These are phyloP conservation scores for Crithidia fasciculata DNA, from an alignment of 208 protist species.

Conservation along the genomic window DNA sequence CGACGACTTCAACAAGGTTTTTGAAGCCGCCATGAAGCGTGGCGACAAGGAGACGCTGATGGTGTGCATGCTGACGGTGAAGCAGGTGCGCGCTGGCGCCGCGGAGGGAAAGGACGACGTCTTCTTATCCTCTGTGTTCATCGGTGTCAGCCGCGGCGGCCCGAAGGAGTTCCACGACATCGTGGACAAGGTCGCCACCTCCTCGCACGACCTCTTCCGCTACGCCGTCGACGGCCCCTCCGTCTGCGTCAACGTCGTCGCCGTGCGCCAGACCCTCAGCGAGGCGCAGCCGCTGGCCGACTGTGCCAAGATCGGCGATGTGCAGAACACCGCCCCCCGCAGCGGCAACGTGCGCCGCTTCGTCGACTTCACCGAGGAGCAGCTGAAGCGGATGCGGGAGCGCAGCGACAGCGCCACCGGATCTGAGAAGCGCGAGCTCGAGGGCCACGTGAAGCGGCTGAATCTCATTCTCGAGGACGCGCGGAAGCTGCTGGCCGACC, in stretches of 20 bases:
- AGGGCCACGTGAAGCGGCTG: slow-evolving; percentile 41
- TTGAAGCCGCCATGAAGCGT: slow-evolving; percentile 34
- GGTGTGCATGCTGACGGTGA: slow-evolving; percentile 55
- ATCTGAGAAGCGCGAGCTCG: slow-evolving; percentile 29
- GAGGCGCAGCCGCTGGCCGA: slow-evolving; percentile 33
- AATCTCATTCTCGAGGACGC: slow-evolving; percentile 41
- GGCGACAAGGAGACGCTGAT: slow-evolving; percentile 35
- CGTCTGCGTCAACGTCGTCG: slow-evolving; percentile 44
- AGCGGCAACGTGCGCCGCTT: slow-evolving; percentile 74
- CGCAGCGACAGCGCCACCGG: slow-evolving; percentile 27
- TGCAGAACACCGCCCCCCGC: slow-evolving; percentile 55
- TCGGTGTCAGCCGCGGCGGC: slow-evolving; percentile 42
- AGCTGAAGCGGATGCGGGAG: slow-evolving; percentile 32
- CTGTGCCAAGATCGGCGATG: slow-evolving; percentile 38
- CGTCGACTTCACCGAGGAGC: slow-evolving; percentile 47
- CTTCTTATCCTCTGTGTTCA: slow-evolving; percentile 47
- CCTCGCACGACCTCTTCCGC: slow-evolving; percentile 45
- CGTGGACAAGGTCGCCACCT: slow-evolving; percentile 28
- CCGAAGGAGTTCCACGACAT: slow-evolving; percentile 39
- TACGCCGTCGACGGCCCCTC: slow-evolving; percentile 51
- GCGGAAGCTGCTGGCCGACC: slow-evolving; percentile 45
- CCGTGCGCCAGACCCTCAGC: slow-evolving; percentile 31
- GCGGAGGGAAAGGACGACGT: slow-evolving; percentile 37
- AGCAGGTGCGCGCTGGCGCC: slow-evolving; percentile 35
- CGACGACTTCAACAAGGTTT: slow-evolving; percentile 35